A percentile compares a stretch with the other conserved stretches of the same genome.
These are phyloP conservation scores for Coemansia sp. DNA, from an alignment of 192 early-diverging fungal species.

Conservation along the genomic window DNA sequence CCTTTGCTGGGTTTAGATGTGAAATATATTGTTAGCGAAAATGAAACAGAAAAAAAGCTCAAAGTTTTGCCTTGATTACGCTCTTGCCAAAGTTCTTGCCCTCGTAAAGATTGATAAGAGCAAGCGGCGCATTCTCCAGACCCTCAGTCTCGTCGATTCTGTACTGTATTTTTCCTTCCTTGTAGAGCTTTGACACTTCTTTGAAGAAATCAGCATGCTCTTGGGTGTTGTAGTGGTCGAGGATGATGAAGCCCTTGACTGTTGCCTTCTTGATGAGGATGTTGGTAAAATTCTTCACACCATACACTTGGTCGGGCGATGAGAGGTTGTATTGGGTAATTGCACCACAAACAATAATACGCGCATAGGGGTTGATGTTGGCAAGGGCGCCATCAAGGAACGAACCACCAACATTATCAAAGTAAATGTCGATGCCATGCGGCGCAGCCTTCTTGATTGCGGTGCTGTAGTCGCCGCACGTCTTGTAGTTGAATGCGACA, in stretches of 20 bases:
- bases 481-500: slow-evolving; percentile 93
- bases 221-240: slow-evolving; percentile 51
- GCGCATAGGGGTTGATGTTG: slow-evolving; percentile 63
- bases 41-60: not conserved
- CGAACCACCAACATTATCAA: slow-evolving; percentile 79
- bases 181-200: slow-evolving; percentile 57
- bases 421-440: slow-evolving; percentile 85
- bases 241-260: slow-evolving; percentile 69
- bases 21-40: not conserved
- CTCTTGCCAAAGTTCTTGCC: slow-evolving; percentile 74
- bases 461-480: slow-evolving; percentile 43
- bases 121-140: slow-evolving; percentile 64
- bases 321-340: slow-evolving; percentile 68
- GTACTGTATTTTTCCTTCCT: slow-evolving; percentile 63
- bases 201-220: slow-evolving; percentile 57
- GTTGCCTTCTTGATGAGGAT: slow-evolving; percentile 60
- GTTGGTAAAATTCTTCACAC: slow-evolving; percentile 59
- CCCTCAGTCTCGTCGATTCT: slow-evolving; percentile 62
- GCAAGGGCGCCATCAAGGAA: slow-evolving; percentile 69
- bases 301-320: slow-evolving; percentile 46
- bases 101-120: slow-evolving; percentile 59
- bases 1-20: too few relatives aligned
- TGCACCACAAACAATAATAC: slow-evolving; percentile 74
- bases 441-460: slow-evolving; percentile 65
- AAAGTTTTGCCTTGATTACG: slow-evolving; percentile 48